Conservation (phyloP, 2,329 filamentous ascomycete species). For the Emergomyces pasteurianus region DNA sequence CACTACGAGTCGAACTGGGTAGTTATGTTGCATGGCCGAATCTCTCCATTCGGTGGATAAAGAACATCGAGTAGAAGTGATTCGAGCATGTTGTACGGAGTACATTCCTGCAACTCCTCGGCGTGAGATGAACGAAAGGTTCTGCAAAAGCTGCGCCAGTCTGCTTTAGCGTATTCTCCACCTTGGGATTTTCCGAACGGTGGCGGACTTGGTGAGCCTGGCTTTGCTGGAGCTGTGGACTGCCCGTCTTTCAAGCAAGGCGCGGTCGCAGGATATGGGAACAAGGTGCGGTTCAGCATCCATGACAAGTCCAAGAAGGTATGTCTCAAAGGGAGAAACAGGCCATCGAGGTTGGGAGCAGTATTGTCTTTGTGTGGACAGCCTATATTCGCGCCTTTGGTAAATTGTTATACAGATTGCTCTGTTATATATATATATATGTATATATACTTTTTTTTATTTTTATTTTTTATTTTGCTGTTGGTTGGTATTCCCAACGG, state of each 20-base stretch:
- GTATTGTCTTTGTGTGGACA: conserved; percentile 36
- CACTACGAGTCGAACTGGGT: conserved; percentile 52
- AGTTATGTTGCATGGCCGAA: conserved; percentile 69
- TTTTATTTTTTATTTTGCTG: background rate
- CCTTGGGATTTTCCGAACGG: conserved; percentile 53
- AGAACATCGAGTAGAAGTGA: conserved; percentile 59
- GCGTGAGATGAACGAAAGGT: conserved; percentile 61
- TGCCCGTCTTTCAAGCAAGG: conserved; percentile 30
- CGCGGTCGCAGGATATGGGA: conserved; percentile 46
- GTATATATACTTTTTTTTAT: too few relatives aligned
- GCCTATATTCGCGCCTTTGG: background rate
- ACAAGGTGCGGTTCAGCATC: conserved; percentile 20
- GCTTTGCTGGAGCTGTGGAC: conserved; percentile 21
- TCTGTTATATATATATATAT: too few relatives aligned
- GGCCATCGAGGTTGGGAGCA: conserved; percentile 42
- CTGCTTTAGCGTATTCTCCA: conserved; percentile 56
- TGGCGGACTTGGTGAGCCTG: conserved; percentile 29
- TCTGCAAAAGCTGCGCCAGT: conserved; percentile 55
- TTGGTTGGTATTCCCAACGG: background rate
- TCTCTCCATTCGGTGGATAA: conserved; percentile 73
- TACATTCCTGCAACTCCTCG: conserved; percentile 70
- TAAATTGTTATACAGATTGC: background rate
- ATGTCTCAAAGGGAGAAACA: conserved; percentile 41
- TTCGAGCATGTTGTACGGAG: conserved; percentile 63
- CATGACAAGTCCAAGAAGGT: conserved; percentile 36